A percentile compares a stretch with the other conserved stretches of the same genome.
These are phyloP conservation scores for Protomyces macrosporus DNA, from an alignment of 1,139 yeast species.

Conservation along the genomic window DNA sequence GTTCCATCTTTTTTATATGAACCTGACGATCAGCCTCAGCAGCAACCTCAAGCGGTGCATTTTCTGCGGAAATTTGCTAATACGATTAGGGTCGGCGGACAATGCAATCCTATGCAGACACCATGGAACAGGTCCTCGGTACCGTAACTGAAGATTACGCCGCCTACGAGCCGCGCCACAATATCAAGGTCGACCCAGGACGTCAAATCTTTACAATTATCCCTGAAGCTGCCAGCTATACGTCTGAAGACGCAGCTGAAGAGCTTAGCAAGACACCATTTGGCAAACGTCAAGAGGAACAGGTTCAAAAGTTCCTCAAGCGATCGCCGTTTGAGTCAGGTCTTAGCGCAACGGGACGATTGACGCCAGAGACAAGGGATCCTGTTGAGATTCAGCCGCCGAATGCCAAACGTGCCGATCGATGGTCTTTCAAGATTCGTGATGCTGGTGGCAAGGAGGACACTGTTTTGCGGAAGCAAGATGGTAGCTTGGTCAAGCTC, in stretches of 20 bases:
- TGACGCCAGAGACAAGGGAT: neutral
- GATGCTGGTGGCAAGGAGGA: neutral
- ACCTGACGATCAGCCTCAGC: neutral
- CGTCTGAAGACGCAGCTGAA: slow-evolving; percentile 16
- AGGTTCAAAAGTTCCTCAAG: slow-evolving; percentile 3
- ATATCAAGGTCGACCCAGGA: slow-evolving; percentile 9
- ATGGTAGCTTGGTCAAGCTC: neutral
- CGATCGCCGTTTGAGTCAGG: neutral
- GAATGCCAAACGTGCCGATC: neutral
- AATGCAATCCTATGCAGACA: slow-evolving; percentile 10
- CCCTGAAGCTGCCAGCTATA: slow-evolving; percentile 5
- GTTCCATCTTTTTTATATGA: neutral
- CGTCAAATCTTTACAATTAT: slow-evolving; percentile 9
- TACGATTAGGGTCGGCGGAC: neutral
- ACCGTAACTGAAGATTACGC: neutral
- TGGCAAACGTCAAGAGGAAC: slow-evolving; percentile 1
- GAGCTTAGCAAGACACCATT: slow-evolving; percentile 11
- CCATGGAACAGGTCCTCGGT: slow-evolving; percentile 17
- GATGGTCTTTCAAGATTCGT: neutral
- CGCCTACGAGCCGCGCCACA: neutral
- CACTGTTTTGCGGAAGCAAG: neutral
- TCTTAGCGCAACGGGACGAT: neutral
- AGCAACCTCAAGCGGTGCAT: neutral
- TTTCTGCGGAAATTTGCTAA: neutral
- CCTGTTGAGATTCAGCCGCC: neutral